phyloP scores from a whole-genome alignment of 805 yeast genomes.

The Pichia exigua region DNA sequence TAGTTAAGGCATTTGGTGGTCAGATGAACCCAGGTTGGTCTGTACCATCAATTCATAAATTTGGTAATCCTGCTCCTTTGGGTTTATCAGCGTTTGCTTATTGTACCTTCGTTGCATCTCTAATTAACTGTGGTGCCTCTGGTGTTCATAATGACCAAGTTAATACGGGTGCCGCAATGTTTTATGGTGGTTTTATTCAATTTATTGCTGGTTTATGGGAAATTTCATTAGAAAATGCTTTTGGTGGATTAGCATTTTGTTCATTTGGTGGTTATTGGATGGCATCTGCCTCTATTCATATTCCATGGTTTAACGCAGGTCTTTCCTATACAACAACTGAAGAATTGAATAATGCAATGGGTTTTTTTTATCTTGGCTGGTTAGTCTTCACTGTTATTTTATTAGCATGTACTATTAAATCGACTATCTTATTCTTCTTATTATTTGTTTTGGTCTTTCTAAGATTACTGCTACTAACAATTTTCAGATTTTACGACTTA shows the following conservation, averaged over 20 bases:
- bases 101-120: conserved; percentile 56
- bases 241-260: conserved; percentile 57
- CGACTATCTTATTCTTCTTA: conserved; percentile 42
- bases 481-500: conserved; percentile 35
- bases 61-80: conserved; percentile 70
- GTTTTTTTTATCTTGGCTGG: conserved; percentile 57
- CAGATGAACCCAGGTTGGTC: conserved; percentile 60
- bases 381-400: conserved; percentile 52
- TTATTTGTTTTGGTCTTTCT: conserved; percentile 44
- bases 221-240: conserved; percentile 63
- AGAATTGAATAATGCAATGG: conserved; percentile 43
- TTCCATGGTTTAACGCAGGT: conserved; percentile 49
- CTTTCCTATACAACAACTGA: conserved; percentile 37
- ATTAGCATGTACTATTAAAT: conserved; percentile 46
- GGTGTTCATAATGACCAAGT: conserved; percentile 53
- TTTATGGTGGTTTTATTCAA: conserved; percentile 68
- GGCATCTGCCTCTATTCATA: conserved; percentile 55
- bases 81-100: conserved; percentile 70
- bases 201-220: conserved; percentile 69
- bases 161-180: conserved; percentile 56
- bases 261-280: conserved; percentile 72
- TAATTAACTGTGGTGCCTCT: conserved; percentile 56
- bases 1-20: conserved; percentile 72
- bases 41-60: conserved; percentile 12
- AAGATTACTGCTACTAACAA: conserved; percentile 43